Conservation (phyloP, 768 basidiomycete species). For the Naematelia encephala region DNA sequence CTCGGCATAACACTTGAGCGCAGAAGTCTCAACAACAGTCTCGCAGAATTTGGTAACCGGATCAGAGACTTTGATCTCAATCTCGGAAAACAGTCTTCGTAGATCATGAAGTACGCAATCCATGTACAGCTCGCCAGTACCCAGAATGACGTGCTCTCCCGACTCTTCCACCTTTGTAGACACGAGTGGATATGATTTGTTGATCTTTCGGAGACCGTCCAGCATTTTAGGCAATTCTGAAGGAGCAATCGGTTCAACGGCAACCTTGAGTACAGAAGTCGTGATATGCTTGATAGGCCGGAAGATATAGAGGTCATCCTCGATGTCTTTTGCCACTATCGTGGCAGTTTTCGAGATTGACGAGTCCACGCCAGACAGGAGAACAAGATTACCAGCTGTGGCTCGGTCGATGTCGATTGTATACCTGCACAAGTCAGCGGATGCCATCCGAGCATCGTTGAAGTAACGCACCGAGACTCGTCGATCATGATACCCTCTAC, state of each 20-base stretch:
- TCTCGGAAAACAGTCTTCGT: conserved; percentile 86
- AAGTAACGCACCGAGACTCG: conserved; percentile 70
- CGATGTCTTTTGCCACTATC: conserved; percentile 60
- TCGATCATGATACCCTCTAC: conserved; percentile 87
- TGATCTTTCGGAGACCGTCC: conserved; percentile 90
- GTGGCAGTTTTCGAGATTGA: conserved; percentile 96
- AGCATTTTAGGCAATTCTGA: conserved; percentile 99
- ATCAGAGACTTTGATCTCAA: conserved; percentile 99
- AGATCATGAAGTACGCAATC: conserved; percentile 97
- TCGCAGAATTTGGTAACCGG: conserved; percentile 98
- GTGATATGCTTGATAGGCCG: conserved; percentile 94
- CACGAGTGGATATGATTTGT: conserved; percentile 93
- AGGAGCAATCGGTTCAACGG: conserved; percentile 95
- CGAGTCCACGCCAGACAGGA: conserved; percentile 87
- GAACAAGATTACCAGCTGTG: conserved; percentile 85
- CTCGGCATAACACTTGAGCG: conserved; percentile 97
- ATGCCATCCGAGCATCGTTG: not conserved
- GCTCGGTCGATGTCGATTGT: conserved; percentile 84
- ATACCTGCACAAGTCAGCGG: conserved; percentile 60
- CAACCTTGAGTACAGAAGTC: conserved; percentile 92
- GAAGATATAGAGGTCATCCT: conserved; percentile 92
- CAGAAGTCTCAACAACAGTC: conserved; percentile 95
- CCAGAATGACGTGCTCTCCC: conserved; percentile 94
- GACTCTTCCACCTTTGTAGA: conserved; percentile 97
- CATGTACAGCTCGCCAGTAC: conserved; percentile 93